Base-by-base conservation (phyloP, 2,329 filamentous ascomycete species). In the Hypoxylon rubiginosum region DNA sequence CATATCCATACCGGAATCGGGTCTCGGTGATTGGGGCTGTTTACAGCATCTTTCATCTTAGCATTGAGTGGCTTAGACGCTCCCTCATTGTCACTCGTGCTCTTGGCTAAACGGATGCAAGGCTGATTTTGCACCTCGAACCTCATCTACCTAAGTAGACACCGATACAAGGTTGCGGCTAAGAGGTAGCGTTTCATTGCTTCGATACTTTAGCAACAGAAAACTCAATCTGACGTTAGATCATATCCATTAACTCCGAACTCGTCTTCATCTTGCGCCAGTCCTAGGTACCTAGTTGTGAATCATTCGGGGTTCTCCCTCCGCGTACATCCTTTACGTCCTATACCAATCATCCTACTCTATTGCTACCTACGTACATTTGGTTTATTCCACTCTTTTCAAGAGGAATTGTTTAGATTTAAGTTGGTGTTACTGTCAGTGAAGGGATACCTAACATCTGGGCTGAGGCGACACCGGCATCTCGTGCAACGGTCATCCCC, bases 61-160 rank as follows among this genome's bases (percentile, higher is more conserved):
- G 34, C 34, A 53, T 17, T 41, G 21, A 3, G 36, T n/a, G 46
- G 53, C 56, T 58, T 36, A 54, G 41, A 55, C 52, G n/a, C n/a
- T n/a, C 39, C 13, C 41, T 11, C 30, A 49, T 43, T 4, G 21
- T 28, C 32, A 24, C 13, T 52, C 26, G 28, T 28, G 24, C 24
- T 7, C 26, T 36, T 41, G 36, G 28, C 49, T 48, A 17, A n/a
- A 43, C 17, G 45, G 36, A 55, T 51, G 51, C 52, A 57, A 67
- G 64, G 64, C 64, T 64, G 58, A 67, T 58, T 58, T 55, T 46
- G 30, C 43, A 61, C 15, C 34, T 58, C 39, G 19, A 53, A 51
- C 19, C 46, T 26, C 32, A n/a, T n/a, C 32, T 34, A 6, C 13
- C 34, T 15, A 15, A 1, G 1, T 36, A 15, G 34, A 36, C 50